Evolutionary conservation across 768 basidiomycete genomes (phyloP).

Genomic region (Lactarius pseudohatsudake): DNA sequence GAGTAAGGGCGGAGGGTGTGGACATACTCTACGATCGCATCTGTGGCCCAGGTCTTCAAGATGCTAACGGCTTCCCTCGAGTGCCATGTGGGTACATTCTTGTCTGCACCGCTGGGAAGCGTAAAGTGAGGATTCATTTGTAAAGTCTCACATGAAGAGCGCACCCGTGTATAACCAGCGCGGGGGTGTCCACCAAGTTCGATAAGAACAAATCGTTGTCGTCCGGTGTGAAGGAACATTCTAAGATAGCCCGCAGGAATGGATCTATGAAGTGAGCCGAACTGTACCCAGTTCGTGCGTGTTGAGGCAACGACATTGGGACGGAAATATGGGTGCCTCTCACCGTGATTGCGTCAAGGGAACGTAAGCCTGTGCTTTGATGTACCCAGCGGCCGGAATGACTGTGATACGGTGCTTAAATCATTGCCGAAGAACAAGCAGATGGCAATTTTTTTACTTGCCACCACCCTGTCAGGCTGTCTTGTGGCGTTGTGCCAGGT

Average conservation of each 20-base stretch:
- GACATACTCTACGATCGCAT: constrained; percentile 54
- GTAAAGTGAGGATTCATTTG: not conserved
- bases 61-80: constrained; percentile 62
- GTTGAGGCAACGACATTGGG: not conserved
- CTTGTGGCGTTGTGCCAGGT: constrained; percentile 76
- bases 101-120: constrained; percentile 63
- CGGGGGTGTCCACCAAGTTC: constrained; percentile 67
- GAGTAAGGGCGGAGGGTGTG: not conserved
- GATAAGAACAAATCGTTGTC: constrained; percentile 86
- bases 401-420: constrained; percentile 39
- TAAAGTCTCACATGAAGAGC: constrained; percentile 26
- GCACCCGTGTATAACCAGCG: constrained; percentile 80
- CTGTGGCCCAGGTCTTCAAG: constrained; percentile 55
- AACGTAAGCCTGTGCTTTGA: constrained; percentile 86
- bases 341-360: constrained; percentile 66
- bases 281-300: constrained; percentile 34
- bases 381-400: constrained; percentile 77
- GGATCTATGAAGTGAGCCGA: constrained; percentile 82
- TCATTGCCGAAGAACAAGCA: not conserved
- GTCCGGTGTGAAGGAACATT: constrained; percentile 73
- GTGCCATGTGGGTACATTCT: constrained; percentile 89
- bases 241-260: constrained; percentile 64
- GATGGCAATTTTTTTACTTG: constrained; percentile 43
- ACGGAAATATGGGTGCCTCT: constrained; percentile 8
- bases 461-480: constrained; percentile 73